Conservation (phyloP, 495 filamentous ascomycete genomes). For the Aspergillus bridgeri region DNA sequence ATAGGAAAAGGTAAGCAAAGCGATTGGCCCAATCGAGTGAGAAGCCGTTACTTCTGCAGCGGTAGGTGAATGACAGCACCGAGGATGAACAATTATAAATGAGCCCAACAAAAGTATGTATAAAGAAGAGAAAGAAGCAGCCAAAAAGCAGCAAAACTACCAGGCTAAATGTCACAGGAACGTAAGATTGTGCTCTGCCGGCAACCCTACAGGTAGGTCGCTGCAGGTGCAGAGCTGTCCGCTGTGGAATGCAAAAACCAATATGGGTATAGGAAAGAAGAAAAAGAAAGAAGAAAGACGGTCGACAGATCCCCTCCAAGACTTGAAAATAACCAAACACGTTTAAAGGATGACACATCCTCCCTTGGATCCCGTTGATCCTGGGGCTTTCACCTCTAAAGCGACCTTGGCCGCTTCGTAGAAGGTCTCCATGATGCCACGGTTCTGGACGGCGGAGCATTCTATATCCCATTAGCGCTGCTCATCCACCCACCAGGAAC, state of each 20-base stretch:
- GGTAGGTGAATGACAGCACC: background rate
- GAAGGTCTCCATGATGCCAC: constrained; percentile 97
- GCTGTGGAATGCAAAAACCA: constrained; percentile 1
- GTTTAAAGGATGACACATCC: constrained; percentile 36
- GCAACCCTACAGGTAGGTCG: background rate
- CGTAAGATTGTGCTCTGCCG: background rate
- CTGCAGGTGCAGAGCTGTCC: background rate
- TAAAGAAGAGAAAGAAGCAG: constrained; percentile 16
- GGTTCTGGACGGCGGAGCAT: constrained; percentile 96
- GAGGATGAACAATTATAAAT: constrained; percentile 5
- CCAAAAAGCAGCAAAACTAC: constrained; percentile 12
- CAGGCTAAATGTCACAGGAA: constrained; percentile 26
- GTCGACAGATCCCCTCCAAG: background rate
- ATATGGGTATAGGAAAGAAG: constrained; percentile 17
- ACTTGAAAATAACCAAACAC: background rate
- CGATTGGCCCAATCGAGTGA: background rate
- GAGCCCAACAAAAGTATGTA: constrained; percentile 25
- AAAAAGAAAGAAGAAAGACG: background rate
- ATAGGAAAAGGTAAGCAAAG: background rate
- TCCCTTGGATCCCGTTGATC: constrained; percentile 31
- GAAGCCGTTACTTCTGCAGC: background rate
- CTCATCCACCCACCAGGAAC: constrained; percentile 6
- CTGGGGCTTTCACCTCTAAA: constrained; percentile 69
- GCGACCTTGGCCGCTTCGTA: constrained; percentile 98
- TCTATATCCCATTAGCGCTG: constrained; percentile 47